Base-by-base conservation (phyloP, 2,329 filamentous ascomycete genomes). In the Neocatenulostroma microsporum region DNA sequence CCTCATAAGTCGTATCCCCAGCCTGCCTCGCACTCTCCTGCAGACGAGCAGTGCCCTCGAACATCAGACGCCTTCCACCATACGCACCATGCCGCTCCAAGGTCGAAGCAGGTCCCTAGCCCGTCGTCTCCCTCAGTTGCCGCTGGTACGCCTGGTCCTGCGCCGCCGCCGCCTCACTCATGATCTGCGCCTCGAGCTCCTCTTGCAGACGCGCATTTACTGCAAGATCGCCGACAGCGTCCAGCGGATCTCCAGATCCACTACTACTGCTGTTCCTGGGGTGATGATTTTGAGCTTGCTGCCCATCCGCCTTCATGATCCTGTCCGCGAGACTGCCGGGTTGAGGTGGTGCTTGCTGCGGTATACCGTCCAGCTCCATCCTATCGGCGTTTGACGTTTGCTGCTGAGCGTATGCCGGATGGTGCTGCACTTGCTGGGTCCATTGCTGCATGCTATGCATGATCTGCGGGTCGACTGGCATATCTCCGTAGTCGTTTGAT, bases 381-480 rank as follows among this genome's bases (percentile, higher is more conserved):
- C n/a, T 11, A 14, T 21, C 24, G 6, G 33, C n/a, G n/a, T n/a
- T n/a, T n/a, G n/a, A n/a, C n/a, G n/a, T n/a, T n/a, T n/a, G n/a
- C n/a, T n/a, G n/a, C n/a, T 6, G 33, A 35, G 33, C n/a, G 21
- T 24, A 24, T 24, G n/a, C 8, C 21, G 21, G 21, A 24, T 8
- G 21, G 8, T 24, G 8, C 8, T 14, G 13, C 24, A 29, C 13
- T 13, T 36, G 31, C 14, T 19, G 24, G 4, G 21, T n/a, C 37
- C 41, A 44, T 14, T 37, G 21, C n/a, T 44, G 34, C 29, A 41
- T 39, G 13, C 33, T 36, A 21, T 42, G 34, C 66, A 78, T 78
- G 31, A 80, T 74, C 24, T 75, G 74, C 2, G 76, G 75, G 41
- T 80, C 76, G 27, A 77, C 66, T 2, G 74, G 74, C 56, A 78